Base-by-base conservation (phyloP, 352 stramenopile species). In the Globisporangium mamillatum region DNA sequence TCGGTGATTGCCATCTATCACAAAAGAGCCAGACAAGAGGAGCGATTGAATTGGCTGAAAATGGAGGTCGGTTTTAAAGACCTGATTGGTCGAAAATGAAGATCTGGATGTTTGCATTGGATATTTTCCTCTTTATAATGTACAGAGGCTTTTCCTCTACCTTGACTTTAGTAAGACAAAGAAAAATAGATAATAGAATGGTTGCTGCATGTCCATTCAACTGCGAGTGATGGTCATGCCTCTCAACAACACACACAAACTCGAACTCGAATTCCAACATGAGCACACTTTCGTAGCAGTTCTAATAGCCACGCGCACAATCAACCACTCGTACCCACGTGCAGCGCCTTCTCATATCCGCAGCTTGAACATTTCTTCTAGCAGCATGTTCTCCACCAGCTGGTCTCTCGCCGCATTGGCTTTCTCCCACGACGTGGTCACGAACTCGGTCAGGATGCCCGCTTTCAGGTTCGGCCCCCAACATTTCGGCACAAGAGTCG, bases 361-460 rank as follows among this genome's bases (percentile, higher is more conserved):
- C 48, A 55, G 48, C n/a, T 24, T 55, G 48, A n/a, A 5, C 48
- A 55, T 55, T 55, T 55, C 48, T 29, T 55, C 48, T 3, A 55
- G 48, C n/a, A 55, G 48, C 48, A 55, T 55, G n/a, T 29, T 55
- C 48, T 55, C 48, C 48, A 55, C 48, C 8, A 55, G 48, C 9
- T 55, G 48, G n/a, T 29, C 48, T 3, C 48, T 55, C 48, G 48
- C 20, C 20, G 24, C 48, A 10, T 55, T 55, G 18, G 48, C 9
- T 55, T 27, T 55, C 48, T 55, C 48, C 48, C n/a, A 55, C n/a
- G n/a, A 55, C 3, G 3, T 55, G 48, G 48, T 55, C 20, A 55
- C 48, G 22, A 55, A 55, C n/a, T 55, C 48, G 9, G n/a, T 55
- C n/a, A 55, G 22, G 8, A 55, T 27, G 9, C 48, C n/a, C 20